These are phyloP conservation scores for Corchorus capsularis DNA, from an alignment of 345 rosid species.

Conservation along the genomic window DNA sequence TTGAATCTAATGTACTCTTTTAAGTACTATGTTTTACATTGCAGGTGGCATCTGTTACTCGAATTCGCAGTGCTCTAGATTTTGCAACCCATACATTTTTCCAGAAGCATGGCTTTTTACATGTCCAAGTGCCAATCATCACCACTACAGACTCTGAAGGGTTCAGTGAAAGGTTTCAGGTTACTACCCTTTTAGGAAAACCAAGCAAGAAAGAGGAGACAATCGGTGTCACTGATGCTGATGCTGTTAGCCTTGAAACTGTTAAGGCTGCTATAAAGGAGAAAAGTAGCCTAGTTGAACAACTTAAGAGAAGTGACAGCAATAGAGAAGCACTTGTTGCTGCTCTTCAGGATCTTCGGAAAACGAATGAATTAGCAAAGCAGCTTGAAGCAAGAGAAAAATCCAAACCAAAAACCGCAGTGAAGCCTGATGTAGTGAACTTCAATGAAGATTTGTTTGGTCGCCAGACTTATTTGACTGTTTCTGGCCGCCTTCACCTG, in stretches of 20 bases:
- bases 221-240: slow-evolving; percentile 26
- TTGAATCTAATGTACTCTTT: not conserved
- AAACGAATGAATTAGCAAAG: slow-evolving; percentile 65
- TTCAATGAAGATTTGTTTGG: slow-evolving; percentile 60
- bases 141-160: slow-evolving; percentile 69
- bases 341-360: slow-evolving; percentile 66
- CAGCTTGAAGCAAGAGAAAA: slow-evolving; percentile 64
- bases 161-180: slow-evolving; percentile 59
- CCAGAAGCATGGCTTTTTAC: slow-evolving; percentile 63
- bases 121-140: slow-evolving; percentile 78
- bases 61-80: slow-evolving; percentile 62
- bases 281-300: slow-evolving; percentile 59
- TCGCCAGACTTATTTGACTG: slow-evolving; percentile 56
- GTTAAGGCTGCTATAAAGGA: slow-evolving; percentile 68
- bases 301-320: slow-evolving; percentile 84
- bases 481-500: slow-evolving; percentile 78
- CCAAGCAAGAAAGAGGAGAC: slow-evolving; percentile 42
- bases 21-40: slow-evolving; percentile 8
- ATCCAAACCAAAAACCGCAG: slow-evolving; percentile 28
- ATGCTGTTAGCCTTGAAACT: slow-evolving; percentile 45
- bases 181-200: slow-evolving; percentile 46
- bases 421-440: slow-evolving; percentile 40
- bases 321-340: slow-evolving; percentile 69
- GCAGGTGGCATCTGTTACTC: slow-evolving; percentile 80
- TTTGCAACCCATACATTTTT: slow-evolving; percentile 74